These are phyloP conservation scores for Dactylellina haptotyla DNA, from an alignment of 2,329 filamentous ascomycete species.

Conservation along the genomic window DNA sequence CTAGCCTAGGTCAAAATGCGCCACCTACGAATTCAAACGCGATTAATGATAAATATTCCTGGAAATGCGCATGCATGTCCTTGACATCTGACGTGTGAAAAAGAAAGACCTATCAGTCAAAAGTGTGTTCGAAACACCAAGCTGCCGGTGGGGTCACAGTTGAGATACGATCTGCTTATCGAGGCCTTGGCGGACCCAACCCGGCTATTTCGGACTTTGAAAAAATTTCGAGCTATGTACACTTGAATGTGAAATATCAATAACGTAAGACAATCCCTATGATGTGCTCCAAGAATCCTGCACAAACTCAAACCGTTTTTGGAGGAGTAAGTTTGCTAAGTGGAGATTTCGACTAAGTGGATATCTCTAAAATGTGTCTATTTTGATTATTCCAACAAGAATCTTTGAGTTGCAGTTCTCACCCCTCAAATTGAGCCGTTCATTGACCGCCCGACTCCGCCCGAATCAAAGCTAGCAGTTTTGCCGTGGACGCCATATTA, in stretches of 20 bases:
- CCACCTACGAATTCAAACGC: not conserved
- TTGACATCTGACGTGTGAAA: constrained; percentile 13
- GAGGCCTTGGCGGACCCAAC: too few species aligned
- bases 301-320: not conserved
- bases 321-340: not conserved
- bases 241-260: not conserved
- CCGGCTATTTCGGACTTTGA: too few species aligned
- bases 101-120: constrained; percentile 18
- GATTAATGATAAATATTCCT: not conserved
- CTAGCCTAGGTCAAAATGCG: too few species aligned
- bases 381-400: not conserved
- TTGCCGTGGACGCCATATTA: not conserved
- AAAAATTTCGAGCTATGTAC: not conserved
- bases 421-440: too few species aligned
- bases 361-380: not conserved
- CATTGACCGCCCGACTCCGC: constrained; percentile 1
- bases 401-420: too few species aligned
- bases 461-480: not conserved
- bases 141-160: not conserved
- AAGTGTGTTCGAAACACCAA: constrained; percentile 4
- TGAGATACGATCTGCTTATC: constrained; percentile 24
- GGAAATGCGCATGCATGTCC: not conserved
- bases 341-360: not conserved
- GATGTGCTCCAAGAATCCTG: not conserved
- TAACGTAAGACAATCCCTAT: not conserved